Evolutionary conservation across 2,329 filamentous ascomycete genomes (phyloP).

Genomic region (Simplicillium aogashimaense): DNA sequence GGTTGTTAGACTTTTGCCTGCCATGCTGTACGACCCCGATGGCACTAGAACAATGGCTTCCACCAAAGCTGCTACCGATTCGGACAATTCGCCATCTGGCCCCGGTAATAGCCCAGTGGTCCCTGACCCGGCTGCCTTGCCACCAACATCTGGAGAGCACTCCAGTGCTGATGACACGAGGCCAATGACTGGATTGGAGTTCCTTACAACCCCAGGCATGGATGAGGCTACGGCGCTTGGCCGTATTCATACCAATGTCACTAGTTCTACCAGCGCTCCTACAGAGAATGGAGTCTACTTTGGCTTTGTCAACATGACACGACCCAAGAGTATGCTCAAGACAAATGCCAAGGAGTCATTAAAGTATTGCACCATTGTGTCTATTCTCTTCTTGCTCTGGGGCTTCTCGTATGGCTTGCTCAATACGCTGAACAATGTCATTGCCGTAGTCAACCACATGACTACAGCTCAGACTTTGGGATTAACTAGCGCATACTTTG

Average conservation of each 20-base stretch:
- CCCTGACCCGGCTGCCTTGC: neutral
- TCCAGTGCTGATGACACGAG: conserved; percentile 13
- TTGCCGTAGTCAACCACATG: conserved; percentile 54
- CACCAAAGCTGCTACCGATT: conserved; percentile 19
- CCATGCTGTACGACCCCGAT: conserved; percentile 43
- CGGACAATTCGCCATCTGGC: conserved; percentile 10
- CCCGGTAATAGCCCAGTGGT: conserved; percentile 1
- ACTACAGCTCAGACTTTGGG: conserved; percentile 52
- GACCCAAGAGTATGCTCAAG: conserved; percentile 61
- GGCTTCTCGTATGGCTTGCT: conserved; percentile 83
- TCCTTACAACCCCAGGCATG: conserved; percentile 33
- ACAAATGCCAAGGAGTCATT: conserved; percentile 54
- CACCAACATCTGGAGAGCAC: conserved; percentile 2
- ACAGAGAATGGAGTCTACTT: conserved; percentile 51
- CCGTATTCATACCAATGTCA: conserved; percentile 17
- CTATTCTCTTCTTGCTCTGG: conserved; percentile 79
- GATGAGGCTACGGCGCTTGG: conserved; percentile 2
- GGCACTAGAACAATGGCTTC: conserved; percentile 21
- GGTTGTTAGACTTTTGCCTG: conserved; percentile 53
- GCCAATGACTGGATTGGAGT: conserved; percentile 30
- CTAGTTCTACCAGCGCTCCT: conserved; percentile 23
- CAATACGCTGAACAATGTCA: conserved; percentile 67
- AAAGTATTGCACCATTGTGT: conserved; percentile 65
- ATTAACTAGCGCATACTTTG: conserved; percentile 62
- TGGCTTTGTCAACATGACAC: conserved; percentile 64